Conservation (phyloP, 1,284 basidiomycete genomes). For the Golubevia sp. region DNA sequence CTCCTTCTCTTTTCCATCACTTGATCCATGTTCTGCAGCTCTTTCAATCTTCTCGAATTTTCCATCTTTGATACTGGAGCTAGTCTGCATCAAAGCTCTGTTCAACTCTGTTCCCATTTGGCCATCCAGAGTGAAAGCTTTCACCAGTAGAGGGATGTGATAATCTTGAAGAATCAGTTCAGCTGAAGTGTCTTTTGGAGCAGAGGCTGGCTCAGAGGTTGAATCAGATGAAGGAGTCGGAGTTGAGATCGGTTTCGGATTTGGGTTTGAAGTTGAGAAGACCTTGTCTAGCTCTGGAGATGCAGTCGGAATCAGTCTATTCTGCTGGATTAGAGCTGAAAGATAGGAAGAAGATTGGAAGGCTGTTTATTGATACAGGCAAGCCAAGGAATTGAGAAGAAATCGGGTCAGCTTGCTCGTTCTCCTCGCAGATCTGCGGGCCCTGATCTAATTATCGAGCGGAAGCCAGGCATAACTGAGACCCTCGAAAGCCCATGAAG, state of each 20-base stretch:
- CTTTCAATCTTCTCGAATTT: conserved; percentile 29
- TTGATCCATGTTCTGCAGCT: conserved; percentile 33
- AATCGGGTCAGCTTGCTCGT: neutral
- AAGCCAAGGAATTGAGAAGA: neutral
- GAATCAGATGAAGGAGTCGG: neutral
- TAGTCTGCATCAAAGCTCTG: conserved; percentile 26
- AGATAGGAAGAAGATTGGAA: conserved; percentile 42
- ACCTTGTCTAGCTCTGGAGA: conserved; percentile 30
- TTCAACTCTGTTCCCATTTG: conserved; percentile 22
- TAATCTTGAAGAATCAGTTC: conserved; percentile 9
- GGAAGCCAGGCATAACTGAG: too few species aligned
- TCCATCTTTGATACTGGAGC: conserved; percentile 17
- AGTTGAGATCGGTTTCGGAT: neutral
- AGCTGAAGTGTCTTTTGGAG: neutral
- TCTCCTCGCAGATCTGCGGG: too few species aligned
- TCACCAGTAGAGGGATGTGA: conserved; percentile 6
- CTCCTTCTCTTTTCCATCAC: conserved; percentile 30
- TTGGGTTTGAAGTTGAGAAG: conserved; percentile 5
- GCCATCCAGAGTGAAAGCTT: conserved; percentile 11
- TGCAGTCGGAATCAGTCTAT: conserved; percentile 32
- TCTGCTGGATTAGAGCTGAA: conserved; percentile 23
- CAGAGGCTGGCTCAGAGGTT: neutral
- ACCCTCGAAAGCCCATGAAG: too few species aligned
- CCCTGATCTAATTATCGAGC: too few species aligned
- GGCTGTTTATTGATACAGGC: conserved; percentile 29